Percentiles rank a stretch among this genome's conserved stretches.
phyloP scores from a whole-genome alignment of 2,329 filamentous ascomycete genomes.

The Didymella keratinophila region DNA sequence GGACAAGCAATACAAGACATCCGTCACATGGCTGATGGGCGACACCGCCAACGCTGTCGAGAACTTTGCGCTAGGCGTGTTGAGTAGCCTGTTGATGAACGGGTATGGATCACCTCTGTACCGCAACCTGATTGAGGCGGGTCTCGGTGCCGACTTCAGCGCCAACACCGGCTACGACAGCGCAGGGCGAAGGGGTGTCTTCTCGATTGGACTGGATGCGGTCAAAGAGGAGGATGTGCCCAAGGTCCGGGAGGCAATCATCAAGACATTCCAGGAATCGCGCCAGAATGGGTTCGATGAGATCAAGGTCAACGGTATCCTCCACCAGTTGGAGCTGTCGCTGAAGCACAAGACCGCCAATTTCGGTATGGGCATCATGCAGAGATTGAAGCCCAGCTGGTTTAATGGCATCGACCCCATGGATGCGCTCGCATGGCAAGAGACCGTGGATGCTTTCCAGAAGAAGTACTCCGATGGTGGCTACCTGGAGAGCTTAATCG shows the following conservation, averaged over 20 bases:
- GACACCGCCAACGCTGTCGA: conserved; percentile 84
- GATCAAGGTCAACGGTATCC: conserved; percentile 88
- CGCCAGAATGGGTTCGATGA: conserved; percentile 82
- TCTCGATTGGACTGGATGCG: conserved; percentile 91
- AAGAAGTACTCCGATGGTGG: conserved; percentile 73
- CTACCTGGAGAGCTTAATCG: conserved; percentile 83
- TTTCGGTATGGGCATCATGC: conserved; percentile 90
- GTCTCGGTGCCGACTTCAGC: conserved; percentile 90
- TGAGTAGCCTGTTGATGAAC: conserved; percentile 86
- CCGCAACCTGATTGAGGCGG: conserved; percentile 84
- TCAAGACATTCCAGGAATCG: conserved; percentile 74
- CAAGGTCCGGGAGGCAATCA: conserved; percentile 77
- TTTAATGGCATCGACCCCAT: conserved; percentile 96
- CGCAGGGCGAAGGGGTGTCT: conserved; percentile 78
- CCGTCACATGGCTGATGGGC: conserved; percentile 89
- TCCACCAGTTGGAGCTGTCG: conserved; percentile 92
- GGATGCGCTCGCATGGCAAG: conserved; percentile 89
- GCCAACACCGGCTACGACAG: conserved; percentile 93
- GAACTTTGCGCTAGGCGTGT: conserved; percentile 82
- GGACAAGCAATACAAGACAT: conserved; percentile 92
- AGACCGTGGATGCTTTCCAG: conserved; percentile 85
- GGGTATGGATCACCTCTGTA: conserved; percentile 96
- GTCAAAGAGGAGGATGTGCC: conserved; percentile 81
- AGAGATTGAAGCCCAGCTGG: conserved; percentile 89
- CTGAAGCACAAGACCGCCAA: conserved; percentile 96